phyloP scores from a whole-genome alignment of 257 asterid species.

The Solanum dulcamara region DNA sequence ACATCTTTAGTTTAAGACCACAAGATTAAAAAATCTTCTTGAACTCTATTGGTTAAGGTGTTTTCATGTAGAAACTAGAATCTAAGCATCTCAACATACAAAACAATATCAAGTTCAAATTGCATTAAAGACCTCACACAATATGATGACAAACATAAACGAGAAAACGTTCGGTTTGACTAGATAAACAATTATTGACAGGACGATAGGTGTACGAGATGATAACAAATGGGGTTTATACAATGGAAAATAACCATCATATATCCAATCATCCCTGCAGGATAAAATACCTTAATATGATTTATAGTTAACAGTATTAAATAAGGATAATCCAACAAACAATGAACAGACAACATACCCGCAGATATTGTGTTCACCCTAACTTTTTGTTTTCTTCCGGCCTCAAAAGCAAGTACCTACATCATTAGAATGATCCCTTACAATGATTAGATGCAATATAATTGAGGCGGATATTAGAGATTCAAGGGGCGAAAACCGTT shows the following conservation, averaged over 20 bases:
- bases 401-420: conserved; percentile 91
- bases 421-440: not conserved
- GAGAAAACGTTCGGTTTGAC: not conserved
- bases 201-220: not conserved
- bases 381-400: conserved; percentile 79
- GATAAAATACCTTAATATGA: not conserved
- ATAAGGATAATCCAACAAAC: not conserved
- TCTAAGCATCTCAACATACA: not conserved
- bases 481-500: not conserved
- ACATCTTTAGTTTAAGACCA: not conserved
- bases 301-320: not conserved
- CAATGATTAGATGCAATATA: not conserved
- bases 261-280: not conserved
- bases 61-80: not conserved
- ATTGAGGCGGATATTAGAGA: not conserved
- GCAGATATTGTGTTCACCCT: conserved; percentile 94
- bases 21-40: not conserved
- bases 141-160: not conserved
- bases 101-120: not conserved
- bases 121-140: not conserved
- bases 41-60: not conserved
- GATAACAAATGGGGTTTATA: not conserved
- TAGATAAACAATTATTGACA: not conserved
- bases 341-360: conserved; percentile 27
- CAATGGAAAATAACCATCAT: not conserved